A percentile compares a stretch with the other conserved stretches of the same genome.
Evolutionary conservation across 2,329 filamentous ascomycete species (phyloP).

Genomic region (Fusarium cyanostomum): DNA sequence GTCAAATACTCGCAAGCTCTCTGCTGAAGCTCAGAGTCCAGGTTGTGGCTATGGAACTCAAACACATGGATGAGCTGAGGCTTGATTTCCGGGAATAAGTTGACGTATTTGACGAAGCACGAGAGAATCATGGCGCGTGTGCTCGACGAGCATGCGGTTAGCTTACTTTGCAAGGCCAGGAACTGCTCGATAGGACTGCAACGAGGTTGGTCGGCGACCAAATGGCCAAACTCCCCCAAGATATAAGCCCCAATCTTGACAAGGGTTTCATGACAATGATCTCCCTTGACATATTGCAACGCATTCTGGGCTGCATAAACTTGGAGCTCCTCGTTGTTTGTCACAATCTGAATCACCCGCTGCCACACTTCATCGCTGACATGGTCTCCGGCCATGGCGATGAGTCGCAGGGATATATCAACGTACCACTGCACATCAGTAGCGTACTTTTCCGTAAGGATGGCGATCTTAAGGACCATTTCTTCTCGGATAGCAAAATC

Average conservation of each 20-base stretch:
- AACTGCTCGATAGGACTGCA: slow-evolving; percentile 99
- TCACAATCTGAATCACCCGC: slow-evolving; percentile 97
- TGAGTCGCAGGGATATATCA: slow-evolving; percentile 91
- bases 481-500: slow-evolving; percentile 98
- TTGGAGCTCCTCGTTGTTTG: slow-evolving; percentile 98
- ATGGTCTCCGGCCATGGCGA: slow-evolving; percentile 97
- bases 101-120: slow-evolving; percentile 97
- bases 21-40: slow-evolving; percentile 96
- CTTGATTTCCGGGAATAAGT: slow-evolving; percentile 98
- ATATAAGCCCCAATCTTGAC: slow-evolving; percentile 98
- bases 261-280: slow-evolving; percentile 94
- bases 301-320: slow-evolving; percentile 96
- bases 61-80: slow-evolving; percentile 92
- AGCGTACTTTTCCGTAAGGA: slow-evolving; percentile 97
- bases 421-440: slow-evolving; percentile 99
- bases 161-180: slow-evolving; percentile 88
- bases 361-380: slow-evolving; percentile 99
- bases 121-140: slow-evolving; percentile 95
- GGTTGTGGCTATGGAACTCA: slow-evolving; percentile 88
- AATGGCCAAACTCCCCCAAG: slow-evolving; percentile 94
- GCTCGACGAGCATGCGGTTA: slow-evolving; percentile 86
- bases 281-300: slow-evolving; percentile 88
- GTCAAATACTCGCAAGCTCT: slow-evolving; percentile 94
- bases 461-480: slow-evolving; percentile 99
- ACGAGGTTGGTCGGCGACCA: slow-evolving; percentile 90